Percentiles rank a stretch among this genome's conserved stretches.
phyloP scores from a whole-genome alignment of 208 protist genomes.

The Naegleria gruberi region DNA sequence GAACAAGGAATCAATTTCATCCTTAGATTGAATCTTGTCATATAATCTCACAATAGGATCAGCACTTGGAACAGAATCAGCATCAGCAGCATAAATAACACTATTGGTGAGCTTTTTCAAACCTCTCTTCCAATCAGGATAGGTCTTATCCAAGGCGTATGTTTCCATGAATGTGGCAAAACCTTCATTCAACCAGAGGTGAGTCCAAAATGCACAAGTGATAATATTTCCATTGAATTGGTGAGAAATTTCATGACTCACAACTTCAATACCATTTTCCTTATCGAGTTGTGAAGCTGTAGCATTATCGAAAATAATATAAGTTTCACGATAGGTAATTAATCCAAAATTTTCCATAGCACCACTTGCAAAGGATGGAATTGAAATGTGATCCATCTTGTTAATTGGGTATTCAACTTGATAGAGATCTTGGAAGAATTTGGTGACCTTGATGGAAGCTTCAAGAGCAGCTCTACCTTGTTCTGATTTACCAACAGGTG shows the following conservation, averaged over 20 bases:
- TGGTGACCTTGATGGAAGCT: slow-evolving; percentile 52
- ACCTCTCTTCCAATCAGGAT: slow-evolving; percentile 1
- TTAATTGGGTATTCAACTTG: slow-evolving; percentile 67
- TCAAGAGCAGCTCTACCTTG: slow-evolving; percentile 60
- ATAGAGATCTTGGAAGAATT: slow-evolving; percentile 67
- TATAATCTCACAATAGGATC: slow-evolving; percentile 40
- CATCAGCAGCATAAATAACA: not conserved
- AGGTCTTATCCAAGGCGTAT: not conserved
- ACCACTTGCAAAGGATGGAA: slow-evolving; percentile 82
- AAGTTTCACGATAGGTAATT: slow-evolving; percentile 81
- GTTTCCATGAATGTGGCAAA: slow-evolving; percentile 26
- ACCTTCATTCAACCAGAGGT: slow-evolving; percentile 27
- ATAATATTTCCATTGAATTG: slow-evolving; percentile 38
- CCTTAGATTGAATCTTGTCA: slow-evolving; percentile 46
- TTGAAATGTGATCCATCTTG: slow-evolving; percentile 88
- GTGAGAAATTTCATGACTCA: slow-evolving; percentile 28
- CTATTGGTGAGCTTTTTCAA: slow-evolving; percentile 25
- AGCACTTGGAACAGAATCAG: not conserved
- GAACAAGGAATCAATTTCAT: slow-evolving; percentile 15
- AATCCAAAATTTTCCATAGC: slow-evolving; percentile 97
- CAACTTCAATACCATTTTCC: slow-evolving; percentile 42
- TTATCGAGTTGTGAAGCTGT: slow-evolving; percentile 43
- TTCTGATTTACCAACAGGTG: slow-evolving; percentile 51
- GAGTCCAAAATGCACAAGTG: slow-evolving; percentile 24
- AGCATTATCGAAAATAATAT: slow-evolving; percentile 51